A percentile compares a stretch with the other conserved stretches of the same genome.
phyloP scores from a whole-genome alignment of 106 monocot genomes.

The Acorus gramineus region DNA sequence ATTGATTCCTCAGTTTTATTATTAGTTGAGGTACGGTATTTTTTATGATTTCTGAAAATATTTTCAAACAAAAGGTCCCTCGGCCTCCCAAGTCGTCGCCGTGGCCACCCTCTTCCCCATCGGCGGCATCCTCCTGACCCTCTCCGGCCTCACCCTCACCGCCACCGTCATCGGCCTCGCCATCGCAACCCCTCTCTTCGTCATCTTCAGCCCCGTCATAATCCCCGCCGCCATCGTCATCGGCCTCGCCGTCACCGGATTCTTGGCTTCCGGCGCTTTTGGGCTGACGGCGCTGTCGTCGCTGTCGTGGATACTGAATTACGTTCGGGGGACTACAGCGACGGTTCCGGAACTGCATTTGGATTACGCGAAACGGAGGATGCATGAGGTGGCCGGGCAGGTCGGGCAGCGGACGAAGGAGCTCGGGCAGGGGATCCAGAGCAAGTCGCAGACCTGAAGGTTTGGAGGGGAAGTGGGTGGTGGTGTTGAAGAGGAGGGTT shows the following conservation, averaged over 20 bases:
- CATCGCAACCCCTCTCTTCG: constrained; percentile 28
- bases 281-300: constrained; percentile 35
- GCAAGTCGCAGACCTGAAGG: constrained; percentile 5
- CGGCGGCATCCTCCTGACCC: constrained; percentile 42
- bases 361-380: constrained; percentile 19
- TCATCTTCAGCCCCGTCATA: constrained; percentile 55
- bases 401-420: constrained; percentile 18
- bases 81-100: constrained; percentile 25
- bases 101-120: constrained; percentile 47
- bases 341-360: constrained; percentile 14
- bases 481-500: too few species aligned
- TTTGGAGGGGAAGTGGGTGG: too few species aligned
- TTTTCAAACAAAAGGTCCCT: background rate
- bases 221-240: constrained; percentile 26
- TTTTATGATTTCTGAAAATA: too few species aligned
- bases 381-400: constrained; percentile 22
- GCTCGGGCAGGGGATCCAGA: constrained; percentile 15
- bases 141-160: constrained; percentile 26
- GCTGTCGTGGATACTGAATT: constrained; percentile 29
- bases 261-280: constrained; percentile 41
- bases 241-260: constrained; percentile 34
- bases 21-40: too few species aligned
- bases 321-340: constrained; percentile 7
- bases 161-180: constrained; percentile 33
- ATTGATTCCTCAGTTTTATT: too few species aligned